These are phyloP conservation scores for Mangifera indica DNA, from an alignment of 345 rosid genomes.

Conservation along the genomic window DNA sequence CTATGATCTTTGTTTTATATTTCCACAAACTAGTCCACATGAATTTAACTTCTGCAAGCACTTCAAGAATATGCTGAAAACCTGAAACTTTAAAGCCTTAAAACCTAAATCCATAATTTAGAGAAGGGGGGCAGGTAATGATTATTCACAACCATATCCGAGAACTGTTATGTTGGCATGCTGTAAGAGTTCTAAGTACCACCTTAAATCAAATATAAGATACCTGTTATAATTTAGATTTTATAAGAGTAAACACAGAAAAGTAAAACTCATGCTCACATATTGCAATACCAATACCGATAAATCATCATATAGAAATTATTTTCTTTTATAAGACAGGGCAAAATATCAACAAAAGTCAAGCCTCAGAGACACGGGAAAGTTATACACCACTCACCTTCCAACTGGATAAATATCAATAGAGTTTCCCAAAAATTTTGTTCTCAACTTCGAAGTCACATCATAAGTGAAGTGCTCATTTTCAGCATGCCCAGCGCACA, in stretches of 20 bases:
- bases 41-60: not conserved
- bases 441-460: slow-evolving; percentile 74
- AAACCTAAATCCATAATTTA: slow-evolving; percentile 1
- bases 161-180: not conserved
- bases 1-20: not conserved
- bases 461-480: slow-evolving; percentile 78
- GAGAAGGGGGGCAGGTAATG: not conserved
- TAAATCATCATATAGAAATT: not conserved
- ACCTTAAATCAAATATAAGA: not conserved
- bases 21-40: not conserved
- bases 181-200: not conserved
- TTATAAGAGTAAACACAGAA: not conserved
- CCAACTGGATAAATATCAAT: slow-evolving; percentile 79
- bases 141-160: not conserved
- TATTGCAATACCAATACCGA: not conserved
- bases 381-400: slow-evolving; percentile 35
- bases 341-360: not conserved
- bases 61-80: not conserved
- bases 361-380: not conserved
- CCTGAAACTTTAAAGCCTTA: not conserved
- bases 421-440: slow-evolving; percentile 78
- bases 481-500: slow-evolving; percentile 84
- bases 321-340: not conserved
- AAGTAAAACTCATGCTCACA: not conserved
- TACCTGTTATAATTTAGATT: not conserved